These are phyloP conservation scores for Isoetes taiwanensis DNA, from an alignment of 75 land plant species.

Conservation along the genomic window DNA sequence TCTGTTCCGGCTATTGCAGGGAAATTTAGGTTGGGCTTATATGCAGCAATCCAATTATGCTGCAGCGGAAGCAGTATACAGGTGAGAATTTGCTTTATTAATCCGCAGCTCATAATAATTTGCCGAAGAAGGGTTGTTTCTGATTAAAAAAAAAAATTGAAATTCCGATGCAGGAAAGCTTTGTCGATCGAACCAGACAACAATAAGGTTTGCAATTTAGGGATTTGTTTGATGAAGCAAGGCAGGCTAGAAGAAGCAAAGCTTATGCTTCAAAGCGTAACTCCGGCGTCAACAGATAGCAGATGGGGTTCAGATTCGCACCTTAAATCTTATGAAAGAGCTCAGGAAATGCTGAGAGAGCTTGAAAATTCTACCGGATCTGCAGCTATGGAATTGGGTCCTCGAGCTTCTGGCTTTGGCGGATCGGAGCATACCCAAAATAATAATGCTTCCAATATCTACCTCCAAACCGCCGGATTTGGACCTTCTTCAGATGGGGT, in stretches of 20 bases:
- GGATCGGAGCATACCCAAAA: constrained; percentile 17
- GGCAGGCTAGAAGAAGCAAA: constrained; percentile 90
- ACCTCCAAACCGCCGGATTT: constrained; percentile 29
- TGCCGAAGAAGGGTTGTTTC: too few species aligned
- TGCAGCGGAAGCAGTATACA: constrained; percentile 90
- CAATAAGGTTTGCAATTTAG: constrained; percentile 97
- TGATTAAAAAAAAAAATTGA: neutral
- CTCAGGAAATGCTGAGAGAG: constrained; percentile 70
- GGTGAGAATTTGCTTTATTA: constrained; percentile 15
- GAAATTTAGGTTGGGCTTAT: constrained; percentile 94
- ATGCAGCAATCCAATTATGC: constrained; percentile 86
- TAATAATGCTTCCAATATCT: too few species aligned
- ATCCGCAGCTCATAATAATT: neutral
- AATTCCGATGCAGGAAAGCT: constrained; percentile 40
- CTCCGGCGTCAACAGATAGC: constrained; percentile 52
- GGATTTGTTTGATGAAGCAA: constrained; percentile 95
- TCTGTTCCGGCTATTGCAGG: constrained; percentile 32
- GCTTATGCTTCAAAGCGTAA: constrained; percentile 48
- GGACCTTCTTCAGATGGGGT: constrained; percentile 13
- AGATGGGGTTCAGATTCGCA: constrained; percentile 71
- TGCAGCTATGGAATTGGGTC: neutral
- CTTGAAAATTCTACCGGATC: constrained; percentile 4
- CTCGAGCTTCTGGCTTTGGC: neutral
- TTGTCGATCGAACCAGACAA: constrained; percentile 75
- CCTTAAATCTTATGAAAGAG: constrained; percentile 87